Percentiles rank a stretch among this genome's conserved stretches.
phyloP scores from a whole-genome alignment of 1,284 basidiomycete genomes.

The Marasmius fiardii region DNA sequence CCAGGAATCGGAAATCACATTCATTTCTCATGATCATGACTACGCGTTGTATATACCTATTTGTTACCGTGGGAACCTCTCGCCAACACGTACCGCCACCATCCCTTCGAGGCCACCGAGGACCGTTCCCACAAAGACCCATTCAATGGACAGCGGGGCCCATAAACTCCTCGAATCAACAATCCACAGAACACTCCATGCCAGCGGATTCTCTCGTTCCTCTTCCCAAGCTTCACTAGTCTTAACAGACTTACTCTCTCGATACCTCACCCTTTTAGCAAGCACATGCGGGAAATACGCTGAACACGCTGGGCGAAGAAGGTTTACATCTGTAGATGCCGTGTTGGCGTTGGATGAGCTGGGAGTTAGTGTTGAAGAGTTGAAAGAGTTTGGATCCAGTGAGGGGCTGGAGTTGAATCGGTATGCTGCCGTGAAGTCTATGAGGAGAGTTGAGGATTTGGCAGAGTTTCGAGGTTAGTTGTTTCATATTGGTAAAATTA shows the following conservation, averaged over 20 bases:
- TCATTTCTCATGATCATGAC: no score
- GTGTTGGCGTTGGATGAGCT: constrained; percentile 67
- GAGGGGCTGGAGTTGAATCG: constrained; percentile 66
- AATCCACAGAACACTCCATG: constrained; percentile 66
- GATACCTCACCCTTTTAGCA: constrained; percentile 63
- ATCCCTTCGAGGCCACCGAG: not conserved
- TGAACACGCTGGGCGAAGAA: constrained; percentile 62
- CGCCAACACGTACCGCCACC: not conserved
- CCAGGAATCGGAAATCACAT: no score
- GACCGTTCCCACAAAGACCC: constrained; percentile 40
- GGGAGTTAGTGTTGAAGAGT: constrained; percentile 65
- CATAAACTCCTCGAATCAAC: constrained; percentile 60
- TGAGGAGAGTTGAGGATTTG: constrained; percentile 64
- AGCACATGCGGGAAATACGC: constrained; percentile 67
- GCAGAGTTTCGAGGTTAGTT: constrained; percentile 66
- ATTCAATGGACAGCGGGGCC: constrained; percentile 39
- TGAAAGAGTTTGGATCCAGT: constrained; percentile 55
- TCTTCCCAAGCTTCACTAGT: constrained; percentile 66
- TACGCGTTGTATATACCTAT: not conserved
- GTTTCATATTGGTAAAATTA: constrained; percentile 12
- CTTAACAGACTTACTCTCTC: constrained; percentile 68
- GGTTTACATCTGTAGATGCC: constrained; percentile 54
- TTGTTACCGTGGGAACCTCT: not conserved
- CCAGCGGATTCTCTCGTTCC: constrained; percentile 68
- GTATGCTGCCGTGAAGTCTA: constrained; percentile 59